These are phyloP conservation scores for Serendipita vermifera DNA, from an alignment of 768 basidiomycete genomes.

Conservation along the genomic window DNA sequence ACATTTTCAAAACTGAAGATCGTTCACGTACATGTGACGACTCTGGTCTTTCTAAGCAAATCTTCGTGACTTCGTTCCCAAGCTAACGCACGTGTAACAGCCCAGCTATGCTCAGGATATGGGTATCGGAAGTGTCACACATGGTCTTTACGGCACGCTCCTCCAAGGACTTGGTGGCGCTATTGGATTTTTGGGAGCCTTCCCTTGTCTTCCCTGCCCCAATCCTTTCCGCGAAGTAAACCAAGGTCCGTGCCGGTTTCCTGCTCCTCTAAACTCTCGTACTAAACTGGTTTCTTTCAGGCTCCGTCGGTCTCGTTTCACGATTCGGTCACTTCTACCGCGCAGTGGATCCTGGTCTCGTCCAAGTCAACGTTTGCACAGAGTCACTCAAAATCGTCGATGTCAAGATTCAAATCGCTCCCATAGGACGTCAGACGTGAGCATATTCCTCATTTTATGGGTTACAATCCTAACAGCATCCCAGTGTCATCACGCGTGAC, in stretches of 20 bases:
- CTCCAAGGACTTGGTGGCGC: conserved; percentile 54
- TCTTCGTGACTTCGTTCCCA: not conserved
- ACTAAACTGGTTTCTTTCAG: conserved; percentile 28
- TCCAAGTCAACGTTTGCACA: conserved; percentile 88
- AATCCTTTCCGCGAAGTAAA: conserved; percentile 79
- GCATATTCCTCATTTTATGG: not conserved
- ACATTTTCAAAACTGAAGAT: too few relatives aligned
- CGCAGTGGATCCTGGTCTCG: conserved; percentile 84
- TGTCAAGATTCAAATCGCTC: conserved; percentile 89
- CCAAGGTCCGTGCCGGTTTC: conserved; percentile 40
- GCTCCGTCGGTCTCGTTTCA: conserved; percentile 79
- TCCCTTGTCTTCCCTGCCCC: conserved; percentile 74
- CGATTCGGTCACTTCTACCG: conserved; percentile 96
- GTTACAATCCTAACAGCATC: not conserved
- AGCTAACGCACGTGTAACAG: conserved; percentile 29
- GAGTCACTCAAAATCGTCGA: conserved; percentile 78
- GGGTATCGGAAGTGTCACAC: conserved; percentile 55
- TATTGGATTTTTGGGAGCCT: conserved; percentile 56
- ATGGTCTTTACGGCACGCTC: conserved; percentile 76
- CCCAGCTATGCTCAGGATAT: conserved; percentile 88
- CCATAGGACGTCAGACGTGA: conserved; percentile 62
- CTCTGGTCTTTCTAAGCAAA: not conserved
- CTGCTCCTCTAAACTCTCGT: conserved; percentile 14
- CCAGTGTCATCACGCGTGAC: conserved; percentile 80
- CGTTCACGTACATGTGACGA: not conserved